These are phyloP conservation scores for Pelagophyceae sp. DNA, from an alignment of 352 stramenopile species.

Conservation along the genomic window DNA sequence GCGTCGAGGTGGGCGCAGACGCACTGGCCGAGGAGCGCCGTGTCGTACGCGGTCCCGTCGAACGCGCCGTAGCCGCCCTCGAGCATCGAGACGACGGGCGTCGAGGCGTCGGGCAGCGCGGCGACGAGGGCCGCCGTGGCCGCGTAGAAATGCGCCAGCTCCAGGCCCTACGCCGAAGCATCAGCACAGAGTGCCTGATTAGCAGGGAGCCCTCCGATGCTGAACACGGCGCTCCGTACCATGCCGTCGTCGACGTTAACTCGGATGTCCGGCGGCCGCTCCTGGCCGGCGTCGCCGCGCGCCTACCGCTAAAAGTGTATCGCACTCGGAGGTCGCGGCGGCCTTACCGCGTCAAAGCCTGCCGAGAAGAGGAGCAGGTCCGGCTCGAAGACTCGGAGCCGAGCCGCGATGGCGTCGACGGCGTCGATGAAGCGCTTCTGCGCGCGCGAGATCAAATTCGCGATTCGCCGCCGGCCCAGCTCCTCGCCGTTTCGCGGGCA, in stretches of 20 bases:
- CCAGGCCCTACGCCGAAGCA: too few species aligned
- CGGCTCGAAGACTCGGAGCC: conserved; percentile 71
- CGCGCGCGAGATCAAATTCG: neutral
- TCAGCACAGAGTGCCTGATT: too few species aligned
- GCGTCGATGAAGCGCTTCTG: neutral
- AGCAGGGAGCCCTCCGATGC: too few species aligned
- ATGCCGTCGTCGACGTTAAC: conserved; percentile 46
- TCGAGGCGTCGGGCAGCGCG: neutral
- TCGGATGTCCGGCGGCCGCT: conserved; percentile 40
- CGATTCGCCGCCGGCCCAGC: too few species aligned
- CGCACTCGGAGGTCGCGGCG: too few species aligned
- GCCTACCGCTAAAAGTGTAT: too few species aligned
- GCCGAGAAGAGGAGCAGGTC: conserved; percentile 85
- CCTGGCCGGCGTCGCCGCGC: conserved; percentile 54
- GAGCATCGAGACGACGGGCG: neutral
- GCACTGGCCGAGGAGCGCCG: neutral
- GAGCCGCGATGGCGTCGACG: conserved; percentile 22
- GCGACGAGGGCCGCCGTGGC: conserved; percentile 32
- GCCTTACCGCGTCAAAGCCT: conserved; percentile 88
- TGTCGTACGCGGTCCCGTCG: neutral
- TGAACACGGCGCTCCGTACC: too few species aligned
- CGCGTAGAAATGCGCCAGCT: conserved; percentile 56
- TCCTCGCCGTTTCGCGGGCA: neutral
- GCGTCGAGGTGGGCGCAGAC: neutral
- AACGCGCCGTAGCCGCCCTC: neutral